phyloP scores from a whole-genome alignment of 1,139 yeast genomes.

The Suhomyces yuchorum region DNA sequence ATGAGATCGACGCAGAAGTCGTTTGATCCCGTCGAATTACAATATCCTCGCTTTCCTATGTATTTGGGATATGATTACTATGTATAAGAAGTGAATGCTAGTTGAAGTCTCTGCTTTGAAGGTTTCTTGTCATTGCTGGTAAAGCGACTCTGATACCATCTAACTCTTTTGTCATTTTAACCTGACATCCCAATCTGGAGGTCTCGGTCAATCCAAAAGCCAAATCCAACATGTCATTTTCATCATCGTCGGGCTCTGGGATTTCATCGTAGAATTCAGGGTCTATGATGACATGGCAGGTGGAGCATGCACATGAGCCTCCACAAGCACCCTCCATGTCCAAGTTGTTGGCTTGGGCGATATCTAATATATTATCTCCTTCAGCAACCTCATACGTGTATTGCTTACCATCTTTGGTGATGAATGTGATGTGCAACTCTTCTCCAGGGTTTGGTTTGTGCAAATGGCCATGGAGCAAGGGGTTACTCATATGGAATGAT shows the following conservation, averaged over 20 bases:
- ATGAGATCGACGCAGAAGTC: no score
- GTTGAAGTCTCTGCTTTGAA: constrained; percentile 74
- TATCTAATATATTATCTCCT: constrained; percentile 89
- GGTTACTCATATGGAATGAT: constrained; percentile 26
- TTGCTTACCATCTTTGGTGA: constrained; percentile 88
- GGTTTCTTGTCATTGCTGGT: constrained; percentile 96
- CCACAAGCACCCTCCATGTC: constrained; percentile 99
- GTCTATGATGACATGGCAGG: constrained; percentile 94
- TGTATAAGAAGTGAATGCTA: constrained; percentile 15
- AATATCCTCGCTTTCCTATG: neutral
- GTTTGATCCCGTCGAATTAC: neutral
- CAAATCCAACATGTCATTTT: constrained; percentile 95
- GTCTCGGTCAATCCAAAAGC: constrained; percentile 97
- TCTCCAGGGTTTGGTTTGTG: constrained; percentile 93
- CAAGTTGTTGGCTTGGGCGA: constrained; percentile 89
- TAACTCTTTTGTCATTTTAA: constrained; percentile 81
- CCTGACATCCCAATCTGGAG: constrained; percentile 95
- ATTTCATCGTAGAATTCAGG: constrained; percentile 89
- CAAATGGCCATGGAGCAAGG: constrained; percentile 71
- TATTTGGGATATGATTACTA: constrained; percentile 5
- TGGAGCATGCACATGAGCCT: constrained; percentile 98
- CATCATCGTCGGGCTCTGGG: constrained; percentile 97
- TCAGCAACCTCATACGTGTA: constrained; percentile 82
- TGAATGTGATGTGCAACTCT: constrained; percentile 86
- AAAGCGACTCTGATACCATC: constrained; percentile 95